A percentile compares a stretch with the other conserved stretches of the same genome.
Conservation (phyloP, 371 early-diverging fungal species). For the Mucor mucedo region DNA sequence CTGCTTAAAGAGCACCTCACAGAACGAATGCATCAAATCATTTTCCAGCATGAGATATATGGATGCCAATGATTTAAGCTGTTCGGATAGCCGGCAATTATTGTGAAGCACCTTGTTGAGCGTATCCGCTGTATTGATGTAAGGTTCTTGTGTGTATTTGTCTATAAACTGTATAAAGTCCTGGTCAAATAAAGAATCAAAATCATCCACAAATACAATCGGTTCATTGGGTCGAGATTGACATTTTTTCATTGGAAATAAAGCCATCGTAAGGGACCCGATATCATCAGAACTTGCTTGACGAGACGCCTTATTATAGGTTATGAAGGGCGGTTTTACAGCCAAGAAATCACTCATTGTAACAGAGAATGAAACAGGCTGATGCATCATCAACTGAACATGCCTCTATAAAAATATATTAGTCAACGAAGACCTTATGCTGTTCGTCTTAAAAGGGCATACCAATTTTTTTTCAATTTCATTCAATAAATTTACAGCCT, state of each 20-base stretch:
- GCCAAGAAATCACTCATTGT: background rate
- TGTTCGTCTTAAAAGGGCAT: background rate
- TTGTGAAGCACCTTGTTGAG: constrained; percentile 26
- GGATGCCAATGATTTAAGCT: constrained; percentile 33
- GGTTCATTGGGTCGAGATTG: background rate
- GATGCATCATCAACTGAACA: background rate
- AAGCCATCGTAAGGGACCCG: constrained; percentile 10
- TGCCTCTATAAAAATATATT: background rate
- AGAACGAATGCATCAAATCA: constrained; percentile 50
- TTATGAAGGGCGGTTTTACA: constrained; percentile 11
- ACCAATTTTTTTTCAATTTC: constrained; percentile 20
- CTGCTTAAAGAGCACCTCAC: constrained; percentile 38
- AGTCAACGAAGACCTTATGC: background rate
- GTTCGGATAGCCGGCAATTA: constrained; percentile 25
- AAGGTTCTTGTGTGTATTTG: constrained; percentile 26
- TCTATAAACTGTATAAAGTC: constrained; percentile 17
- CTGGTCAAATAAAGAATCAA: constrained; percentile 28
- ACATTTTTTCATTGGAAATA: background rate
- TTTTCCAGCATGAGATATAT: constrained; percentile 51
- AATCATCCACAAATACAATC: background rate
- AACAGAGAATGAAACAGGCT: background rate
- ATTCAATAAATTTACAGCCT: constrained; percentile 33
- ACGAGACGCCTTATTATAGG: background rate
- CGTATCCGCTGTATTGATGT: constrained; percentile 20
- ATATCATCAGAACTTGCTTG: background rate